Conservation (phyloP, 176 grass and related monocot species). For the Rhipidocladum racemiflorum region DNA sequence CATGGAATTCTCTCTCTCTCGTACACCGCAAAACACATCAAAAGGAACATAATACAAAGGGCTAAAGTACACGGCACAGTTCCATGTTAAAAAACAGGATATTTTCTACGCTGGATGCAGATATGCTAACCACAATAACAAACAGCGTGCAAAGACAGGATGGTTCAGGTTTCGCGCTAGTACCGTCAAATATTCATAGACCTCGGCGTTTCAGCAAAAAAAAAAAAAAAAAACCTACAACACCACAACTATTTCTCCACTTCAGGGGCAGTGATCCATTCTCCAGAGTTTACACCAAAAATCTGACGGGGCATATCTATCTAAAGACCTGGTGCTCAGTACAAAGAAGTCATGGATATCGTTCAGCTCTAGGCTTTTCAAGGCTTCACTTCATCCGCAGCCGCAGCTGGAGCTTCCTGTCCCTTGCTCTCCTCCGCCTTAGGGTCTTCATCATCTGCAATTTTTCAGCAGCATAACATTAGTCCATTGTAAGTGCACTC, state of each 20-base stretch:
- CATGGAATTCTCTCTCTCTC: not conserved
- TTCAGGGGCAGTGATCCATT: conserved; percentile 10
- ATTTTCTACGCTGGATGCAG: not conserved
- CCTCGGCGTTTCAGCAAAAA: conserved; percentile 1
- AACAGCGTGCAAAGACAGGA: not conserved
- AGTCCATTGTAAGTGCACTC: not conserved
- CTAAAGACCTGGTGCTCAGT: not conserved
- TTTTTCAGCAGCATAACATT: not conserved
- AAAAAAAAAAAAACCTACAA: too few relatives aligned
- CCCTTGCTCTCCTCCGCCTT: conserved; percentile 16
- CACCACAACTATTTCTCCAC: conserved; percentile 8
- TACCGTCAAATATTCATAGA: not conserved
- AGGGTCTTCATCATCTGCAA: conserved; percentile 7
- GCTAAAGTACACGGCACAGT: not conserved
- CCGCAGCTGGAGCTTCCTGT: conserved; percentile 23
- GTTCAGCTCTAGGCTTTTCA: conserved; percentile 7
- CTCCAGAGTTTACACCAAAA: conserved; percentile 33
- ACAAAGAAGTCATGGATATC: not conserved
- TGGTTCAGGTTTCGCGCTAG: not conserved
- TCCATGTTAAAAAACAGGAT: not conserved
- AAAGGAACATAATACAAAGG: not conserved
- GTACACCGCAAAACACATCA: not conserved
- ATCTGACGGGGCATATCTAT: not conserved
- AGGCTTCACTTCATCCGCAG: conserved; percentile 27
- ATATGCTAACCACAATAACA: conserved; percentile 13